Evolutionary conservation across 1,139 yeast species (phyloP), one percentile per base, ranked within the genome.

Genomic region (Zygotorulaspora mrakii): DNA sequence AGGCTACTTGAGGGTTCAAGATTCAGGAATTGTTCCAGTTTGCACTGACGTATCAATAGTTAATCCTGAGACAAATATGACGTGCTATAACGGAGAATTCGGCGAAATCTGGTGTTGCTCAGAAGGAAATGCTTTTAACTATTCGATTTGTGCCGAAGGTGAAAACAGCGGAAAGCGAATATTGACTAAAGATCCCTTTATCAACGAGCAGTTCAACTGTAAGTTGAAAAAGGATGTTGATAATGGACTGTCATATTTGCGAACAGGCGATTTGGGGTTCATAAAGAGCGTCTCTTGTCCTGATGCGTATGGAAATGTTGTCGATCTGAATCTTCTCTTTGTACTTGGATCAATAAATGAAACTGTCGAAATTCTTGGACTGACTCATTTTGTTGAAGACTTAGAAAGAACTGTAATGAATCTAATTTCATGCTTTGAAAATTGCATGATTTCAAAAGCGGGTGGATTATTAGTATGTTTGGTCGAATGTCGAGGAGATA

Each of bases 61-160:
- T 4, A 94, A 94, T 52, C 98, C 98, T 0, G 96, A 89, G 59
- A 91, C 96, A 0, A 65, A 76, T 35, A 67, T 69, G 38, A 67
- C 88, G 12, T 91, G 98, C 61, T 77, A 76, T 46, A 82, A 81
- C 43, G 97, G 97, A n/a, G 98, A 94, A 61, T 82, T 79, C 61
- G 99, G 99, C 27, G 98, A 91, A 65, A 88, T 91, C 33, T 91
- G 98, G 98, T 94, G 91, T 2, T 77, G 84, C 47, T 83, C 95
- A 1, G 95, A 88, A 51, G 95, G 91, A 1, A 87, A 82, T 52
- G 80, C 80, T 25, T 61, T 70, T 6, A 76, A 77, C 3, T 82
- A 82, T 57, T 76, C 80, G 35, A 73, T 75, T 45, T 48, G 48
- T 23, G 39, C 44, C 14, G 48, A 41, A n/a, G 38, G 44, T 16